Conservation (phyloP, 257 asterid genomes). For the Rauvolfia tetraphylla region DNA sequence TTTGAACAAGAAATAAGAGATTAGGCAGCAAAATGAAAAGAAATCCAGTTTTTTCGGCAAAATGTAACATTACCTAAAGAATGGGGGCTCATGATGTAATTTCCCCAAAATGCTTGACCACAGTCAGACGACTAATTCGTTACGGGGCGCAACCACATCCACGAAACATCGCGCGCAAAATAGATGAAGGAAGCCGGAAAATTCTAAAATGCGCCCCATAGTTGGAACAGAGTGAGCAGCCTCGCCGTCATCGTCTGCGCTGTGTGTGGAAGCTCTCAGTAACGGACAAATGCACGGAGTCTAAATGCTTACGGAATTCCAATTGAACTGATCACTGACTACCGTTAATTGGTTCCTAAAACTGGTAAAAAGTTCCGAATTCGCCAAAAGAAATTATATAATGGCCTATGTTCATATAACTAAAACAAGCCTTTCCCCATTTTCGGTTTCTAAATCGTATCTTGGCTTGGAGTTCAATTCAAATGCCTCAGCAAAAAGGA, state of each 20-base stretch:
- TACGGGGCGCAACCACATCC: slow-evolving; percentile 14
- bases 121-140: background rate
- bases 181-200: slow-evolving; percentile 5
- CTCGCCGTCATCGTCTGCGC: slow-evolving; percentile 22
- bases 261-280: background rate
- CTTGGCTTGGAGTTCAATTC: slow-evolving; percentile 4
- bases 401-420: slow-evolving; percentile 66
- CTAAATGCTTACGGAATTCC: background rate
- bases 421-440: slow-evolving; percentile 32
- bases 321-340: background rate
- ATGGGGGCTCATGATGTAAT: background rate
- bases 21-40: background rate
- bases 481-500: slow-evolving; percentile 14
- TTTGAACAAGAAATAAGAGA: background rate
- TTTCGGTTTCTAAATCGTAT: slow-evolving; percentile 32
- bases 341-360: background rate
- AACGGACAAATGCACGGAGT: background rate
- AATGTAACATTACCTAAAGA: background rate
- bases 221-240: background rate
- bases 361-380: slow-evolving; percentile 8
- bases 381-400: background rate
- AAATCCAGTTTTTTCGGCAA: background rate
- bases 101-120: background rate
- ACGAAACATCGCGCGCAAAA: slow-evolving; percentile 22
- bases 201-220: slow-evolving; percentile 43